Base-by-base conservation (phyloP, 202 grass and related monocot species). In the Setaria italica region DNA sequence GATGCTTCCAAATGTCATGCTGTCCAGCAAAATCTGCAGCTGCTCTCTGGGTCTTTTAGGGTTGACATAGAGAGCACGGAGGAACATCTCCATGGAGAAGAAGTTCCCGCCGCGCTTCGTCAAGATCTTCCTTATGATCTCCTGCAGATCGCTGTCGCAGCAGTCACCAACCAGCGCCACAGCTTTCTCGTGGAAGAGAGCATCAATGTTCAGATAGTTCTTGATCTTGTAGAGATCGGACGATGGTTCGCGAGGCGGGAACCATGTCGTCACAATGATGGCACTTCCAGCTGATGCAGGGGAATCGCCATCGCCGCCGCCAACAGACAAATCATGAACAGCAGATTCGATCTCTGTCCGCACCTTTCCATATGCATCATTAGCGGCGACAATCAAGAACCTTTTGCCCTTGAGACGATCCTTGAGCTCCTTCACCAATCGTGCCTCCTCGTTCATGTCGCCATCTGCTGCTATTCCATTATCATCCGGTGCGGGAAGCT, bases 81-180 rank as follows among this genome's bases (percentile, higher is more conserved):
- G 80, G 55, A 82, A 13, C 25, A 72, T n/a, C 41, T 49, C 59
- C n/a, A 53, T 72, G 54, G 67, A 45, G 3, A 46, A 58, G 8
- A 16, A 58, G 7, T 82, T 69, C 65, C 79, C 21, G 4, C 35
- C 35, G 7, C 79, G 68, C 39, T 11, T 81, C 7, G 29, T 70
- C 20, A 81, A 3, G 4, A 81, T 81, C 4, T 68, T 43, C 4
- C 8, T 43, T n/a, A 68, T 19, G 66, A 42, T 68, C 37, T 68
- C 35, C 37, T 68, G 2, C 3, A 68, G 0, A 11, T 43, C 66
- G 1, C 3, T 6, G 37, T 68, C 37, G 8, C 66, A 20, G 12
- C 33, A 1, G 63, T 66, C 32, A 42, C 37, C 37, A 9, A 68
- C 37, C 37, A 68, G 16, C 16, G 37, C 9, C 0, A 68, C 37